Percentiles rank a stretch among this genome's conserved stretches.
Conservation (phyloP, 257 asterid species). For the Solanum verrucosum region DNA sequence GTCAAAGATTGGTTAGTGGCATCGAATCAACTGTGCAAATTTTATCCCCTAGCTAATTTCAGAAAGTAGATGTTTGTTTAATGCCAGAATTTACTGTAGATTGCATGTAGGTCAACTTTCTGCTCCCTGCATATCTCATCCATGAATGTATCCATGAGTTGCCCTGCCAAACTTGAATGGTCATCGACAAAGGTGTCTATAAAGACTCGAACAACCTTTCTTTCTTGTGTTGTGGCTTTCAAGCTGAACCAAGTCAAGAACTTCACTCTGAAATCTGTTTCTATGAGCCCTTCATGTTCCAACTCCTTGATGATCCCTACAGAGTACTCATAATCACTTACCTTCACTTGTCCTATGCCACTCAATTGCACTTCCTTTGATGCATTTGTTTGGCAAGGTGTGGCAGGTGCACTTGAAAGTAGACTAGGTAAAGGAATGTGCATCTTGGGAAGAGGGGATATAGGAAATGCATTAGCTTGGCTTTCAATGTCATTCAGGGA, state of each 20-base stretch:
- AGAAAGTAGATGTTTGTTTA: slow-evolving; percentile 2
- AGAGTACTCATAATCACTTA: slow-evolving; percentile 56
- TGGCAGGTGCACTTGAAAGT: slow-evolving; percentile 16
- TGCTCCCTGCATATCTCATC: slow-evolving; percentile 42
- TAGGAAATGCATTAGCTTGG: slow-evolving; percentile 4
- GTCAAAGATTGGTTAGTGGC: not conserved
- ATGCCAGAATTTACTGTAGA: slow-evolving; percentile 83
- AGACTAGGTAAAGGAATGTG: slow-evolving; percentile 11
- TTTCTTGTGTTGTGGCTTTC: slow-evolving; percentile 61
- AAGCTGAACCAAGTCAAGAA: slow-evolving; percentile 81
- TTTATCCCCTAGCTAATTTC: not conserved
- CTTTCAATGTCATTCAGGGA: slow-evolving; percentile 5
- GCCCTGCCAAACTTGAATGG: slow-evolving; percentile 60
- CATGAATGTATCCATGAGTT: slow-evolving; percentile 53
- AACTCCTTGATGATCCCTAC: slow-evolving; percentile 58
- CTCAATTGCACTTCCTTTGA: slow-evolving; percentile 7
- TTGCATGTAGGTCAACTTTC: slow-evolving; percentile 36
- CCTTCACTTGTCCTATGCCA: slow-evolving; percentile 10
- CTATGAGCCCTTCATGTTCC: slow-evolving; percentile 67
- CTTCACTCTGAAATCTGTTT: slow-evolving; percentile 51
- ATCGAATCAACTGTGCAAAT: not conserved
- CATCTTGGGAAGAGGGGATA: slow-evolving; percentile 7
- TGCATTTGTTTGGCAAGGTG: slow-evolving; percentile 22
- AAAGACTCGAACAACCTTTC: slow-evolving; percentile 47
- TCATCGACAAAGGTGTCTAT: slow-evolving; percentile 62